Evolutionary conservation across 768 basidiomycete species (phyloP).

Genomic region (Russula compacta): DNA sequence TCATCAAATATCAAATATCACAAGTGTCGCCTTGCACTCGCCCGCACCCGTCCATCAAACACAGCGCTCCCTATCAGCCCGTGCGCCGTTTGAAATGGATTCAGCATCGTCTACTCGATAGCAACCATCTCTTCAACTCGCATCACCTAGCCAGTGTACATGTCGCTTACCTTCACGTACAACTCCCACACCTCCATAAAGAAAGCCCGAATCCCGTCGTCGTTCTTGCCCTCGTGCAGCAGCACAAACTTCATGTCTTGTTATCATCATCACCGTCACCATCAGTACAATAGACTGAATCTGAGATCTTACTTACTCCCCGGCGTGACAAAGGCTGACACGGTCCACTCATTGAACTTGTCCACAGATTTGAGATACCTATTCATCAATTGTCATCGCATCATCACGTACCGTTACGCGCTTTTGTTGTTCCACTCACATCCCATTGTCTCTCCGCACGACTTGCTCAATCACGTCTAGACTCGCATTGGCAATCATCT

Average conservation of each 20-base stretch:
- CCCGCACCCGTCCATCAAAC: constrained; percentile 79
- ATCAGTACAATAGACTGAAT: constrained; percentile 3
- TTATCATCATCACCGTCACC: constrained; percentile 17
- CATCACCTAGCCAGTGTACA: background rate
- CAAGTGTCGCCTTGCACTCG: constrained; percentile 80
- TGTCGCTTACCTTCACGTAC: constrained; percentile 76
- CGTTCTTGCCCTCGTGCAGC: constrained; percentile 92
- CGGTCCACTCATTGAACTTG: constrained; percentile 98
- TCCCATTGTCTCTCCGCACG: constrained; percentile 70
- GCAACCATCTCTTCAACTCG: background rate
- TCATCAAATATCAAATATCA: constrained; percentile 21
- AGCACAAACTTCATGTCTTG: constrained; percentile 93
- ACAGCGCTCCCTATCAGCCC: constrained; percentile 66
- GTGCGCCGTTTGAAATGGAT: constrained; percentile 95
- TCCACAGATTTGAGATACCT: constrained; percentile 96
- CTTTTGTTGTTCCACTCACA: constrained; percentile 41
- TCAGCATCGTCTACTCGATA: constrained; percentile 60
- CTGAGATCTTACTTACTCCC: constrained; percentile 56
- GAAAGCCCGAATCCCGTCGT: constrained; percentile 91
- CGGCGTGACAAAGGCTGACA: constrained; percentile 92
- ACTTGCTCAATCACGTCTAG: constrained; percentile 92
- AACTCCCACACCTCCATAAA: constrained; percentile 95
- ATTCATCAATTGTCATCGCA: constrained; percentile 1
- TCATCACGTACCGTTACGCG: background rate
- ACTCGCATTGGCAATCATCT: constrained; percentile 98